Conservation (phyloP, 1,284 basidiomycete species). For the Kwoniella shivajii region DNA sequence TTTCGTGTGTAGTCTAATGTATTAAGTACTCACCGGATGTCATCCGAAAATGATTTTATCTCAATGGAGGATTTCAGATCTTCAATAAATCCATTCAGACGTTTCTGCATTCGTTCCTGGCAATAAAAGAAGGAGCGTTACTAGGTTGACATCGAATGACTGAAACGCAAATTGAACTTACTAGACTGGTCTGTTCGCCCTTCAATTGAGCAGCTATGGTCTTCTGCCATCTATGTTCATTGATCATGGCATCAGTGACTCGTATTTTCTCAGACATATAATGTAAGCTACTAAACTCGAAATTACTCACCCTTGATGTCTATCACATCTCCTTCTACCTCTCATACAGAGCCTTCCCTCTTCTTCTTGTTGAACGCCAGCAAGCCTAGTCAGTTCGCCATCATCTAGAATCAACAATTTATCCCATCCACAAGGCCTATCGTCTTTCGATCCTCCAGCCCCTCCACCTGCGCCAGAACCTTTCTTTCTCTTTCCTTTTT, state of each 20-base stretch:
- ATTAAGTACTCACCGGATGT: conserved; percentile 2
- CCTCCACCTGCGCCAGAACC: conserved; percentile 10
- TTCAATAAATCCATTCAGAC: conserved; percentile 6
- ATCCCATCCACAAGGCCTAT: conserved; percentile 45
- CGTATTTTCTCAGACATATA: neutral
- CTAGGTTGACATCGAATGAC: neutral
- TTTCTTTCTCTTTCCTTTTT: conserved; percentile 32
- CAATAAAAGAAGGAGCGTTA: neutral
- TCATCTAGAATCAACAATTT: conserved; percentile 36
- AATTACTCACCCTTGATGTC: conserved; percentile 40
- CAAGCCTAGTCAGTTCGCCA: conserved; percentile 13
- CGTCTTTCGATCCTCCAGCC: conserved; percentile 20
- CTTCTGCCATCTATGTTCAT: conserved; percentile 38
- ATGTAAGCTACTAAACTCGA: neutral
- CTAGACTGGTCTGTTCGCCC: conserved; percentile 33
- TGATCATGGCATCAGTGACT: neutral
- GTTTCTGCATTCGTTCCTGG: conserved; percentile 15
- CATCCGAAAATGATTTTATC: neutral
- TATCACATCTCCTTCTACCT: conserved; percentile 38
- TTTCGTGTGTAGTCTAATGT: too few species aligned
- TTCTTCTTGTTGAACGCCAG: conserved; percentile 11
- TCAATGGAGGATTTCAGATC: neutral
- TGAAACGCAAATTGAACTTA: conserved; percentile 16
- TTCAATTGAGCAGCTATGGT: conserved; percentile 35
- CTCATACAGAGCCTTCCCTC: conserved; percentile 28